phyloP scores from a whole-genome alignment of 768 basidiomycete species.

The Tylopilus sp. region DNA sequence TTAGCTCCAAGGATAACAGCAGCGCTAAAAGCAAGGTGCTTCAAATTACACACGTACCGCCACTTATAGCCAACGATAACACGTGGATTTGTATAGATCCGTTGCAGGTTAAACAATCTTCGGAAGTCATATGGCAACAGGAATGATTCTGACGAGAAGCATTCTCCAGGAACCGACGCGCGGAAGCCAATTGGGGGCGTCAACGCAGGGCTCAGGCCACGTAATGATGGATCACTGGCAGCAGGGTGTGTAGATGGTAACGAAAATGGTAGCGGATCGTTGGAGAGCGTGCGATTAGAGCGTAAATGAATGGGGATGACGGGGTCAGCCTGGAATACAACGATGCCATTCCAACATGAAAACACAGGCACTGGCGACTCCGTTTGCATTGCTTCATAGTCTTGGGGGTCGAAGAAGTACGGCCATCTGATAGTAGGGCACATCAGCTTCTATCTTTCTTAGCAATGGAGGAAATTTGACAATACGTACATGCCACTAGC shows the following conservation, averaged over 20 bases:
- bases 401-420: constrained; percentile 39
- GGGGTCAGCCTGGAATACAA: constrained; percentile 39
- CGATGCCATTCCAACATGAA: constrained; percentile 46
- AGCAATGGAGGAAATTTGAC: background rate
- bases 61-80: constrained; percentile 38
- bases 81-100: constrained; percentile 37
- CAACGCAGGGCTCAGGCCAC: constrained; percentile 18
- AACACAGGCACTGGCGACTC: constrained; percentile 44
- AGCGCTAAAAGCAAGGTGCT: background rate
- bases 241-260: constrained; percentile 19
- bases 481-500: constrained; percentile 13
- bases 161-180: constrained; percentile 15
- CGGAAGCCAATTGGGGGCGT: constrained; percentile 19
- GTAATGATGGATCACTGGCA: constrained; percentile 5
- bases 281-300: constrained; percentile 34
- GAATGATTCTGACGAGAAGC: constrained; percentile 37
- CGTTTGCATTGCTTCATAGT: constrained; percentile 32
- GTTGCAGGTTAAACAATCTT: constrained; percentile 35
- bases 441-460: background rate
- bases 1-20: background rate
- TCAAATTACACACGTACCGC: constrained; percentile 19
- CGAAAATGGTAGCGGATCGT: constrained; percentile 22
- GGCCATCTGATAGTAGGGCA: constrained; percentile 32
- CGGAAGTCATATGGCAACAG: constrained; percentile 41
- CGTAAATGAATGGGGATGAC: constrained; percentile 39